Base-by-base conservation (phyloP, 2,329 filamentous ascomycete species). In the Alternaria brassicae region DNA sequence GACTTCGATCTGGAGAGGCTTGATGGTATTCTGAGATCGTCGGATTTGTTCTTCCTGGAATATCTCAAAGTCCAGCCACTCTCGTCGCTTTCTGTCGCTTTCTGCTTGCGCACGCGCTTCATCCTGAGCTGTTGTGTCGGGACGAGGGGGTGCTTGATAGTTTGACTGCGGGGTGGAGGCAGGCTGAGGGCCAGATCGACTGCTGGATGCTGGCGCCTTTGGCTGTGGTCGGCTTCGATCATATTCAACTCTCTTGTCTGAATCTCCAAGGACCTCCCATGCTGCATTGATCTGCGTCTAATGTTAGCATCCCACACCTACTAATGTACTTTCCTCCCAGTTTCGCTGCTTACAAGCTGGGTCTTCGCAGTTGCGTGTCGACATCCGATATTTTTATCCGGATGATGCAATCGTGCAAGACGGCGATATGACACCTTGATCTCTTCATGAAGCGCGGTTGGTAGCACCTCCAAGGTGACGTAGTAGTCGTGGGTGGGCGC, bases 61-160 rank as follows among this genome's bases (percentile, higher is more conserved):
- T 36, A 13, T 54, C 44, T 59, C 39, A 3, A 44, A 59, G 9
- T 59, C 34, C 1, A 59, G 45, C 56, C 51, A 59, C 42, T 59
- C 42, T 30, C 41, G 56, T 25, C 50, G 56, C n/a, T 55, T 59
- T 36, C 17, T 41, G 5, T 47, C 28, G 42, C 32, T 53, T 21
- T 54, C 48, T 23, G 41, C 49, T 30, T 54, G 21, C 9, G 56
- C 50, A 21, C 36, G 42, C 13, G 49, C 56, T 21, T 59, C 50
- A 6, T 45, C 42, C n/a, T 55, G 51, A 15, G 50, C 28, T 23
- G 37, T 28, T 10, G 56, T 41, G 7, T 48, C 49, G 27, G 15
- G 25, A 12, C 28, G 40, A 23, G 17, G 44, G 8, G 47, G 28
- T 12, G 30, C 3, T 13, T 12, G 54, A 19, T n/a, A 15, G 7